phyloP scores from a whole-genome alignment of 257 asterid species.

The Craterostigma plantagineum region DNA sequence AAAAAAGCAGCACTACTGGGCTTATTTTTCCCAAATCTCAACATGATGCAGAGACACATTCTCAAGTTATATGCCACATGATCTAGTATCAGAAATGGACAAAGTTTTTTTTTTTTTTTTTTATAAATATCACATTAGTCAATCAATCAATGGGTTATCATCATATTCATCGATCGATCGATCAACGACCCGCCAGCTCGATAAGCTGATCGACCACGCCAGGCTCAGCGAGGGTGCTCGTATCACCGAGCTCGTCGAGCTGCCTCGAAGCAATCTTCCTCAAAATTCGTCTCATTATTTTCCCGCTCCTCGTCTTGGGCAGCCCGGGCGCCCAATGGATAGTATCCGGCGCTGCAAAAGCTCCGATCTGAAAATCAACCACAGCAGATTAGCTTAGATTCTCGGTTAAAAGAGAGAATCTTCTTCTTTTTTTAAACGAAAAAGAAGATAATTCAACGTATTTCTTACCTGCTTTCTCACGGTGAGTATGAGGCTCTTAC shows the following conservation, averaged over 20 bases:
- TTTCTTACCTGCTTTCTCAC: conserved; percentile 79
- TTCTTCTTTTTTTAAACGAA: too few species aligned
- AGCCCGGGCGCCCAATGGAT: conserved; percentile 99
- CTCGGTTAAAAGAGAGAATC: too few species aligned
- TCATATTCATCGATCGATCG: too few species aligned
- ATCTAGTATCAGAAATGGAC: too few species aligned
- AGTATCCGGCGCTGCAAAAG: conserved; percentile 87
- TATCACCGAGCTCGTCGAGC: conserved; percentile 85
- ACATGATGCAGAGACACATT: too few species aligned
- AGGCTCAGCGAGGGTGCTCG: conserved; percentile 94
- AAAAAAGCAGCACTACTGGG: too few species aligned
- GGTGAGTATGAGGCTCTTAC: conserved; percentile 43
- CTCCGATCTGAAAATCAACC: conserved; percentile 82
- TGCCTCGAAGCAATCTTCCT: conserved; percentile 92
- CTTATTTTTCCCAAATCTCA: too few species aligned
- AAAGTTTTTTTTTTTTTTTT: too few species aligned
- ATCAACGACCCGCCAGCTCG: conserved; percentile 43
- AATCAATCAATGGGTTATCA: too few species aligned
- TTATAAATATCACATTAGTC: too few species aligned
- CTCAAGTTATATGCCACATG: too few species aligned
- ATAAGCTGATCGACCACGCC: conserved; percentile 81
- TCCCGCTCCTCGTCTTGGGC: conserved; percentile 97
- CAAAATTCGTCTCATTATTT: conserved; percentile 87
- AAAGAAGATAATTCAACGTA: conserved; percentile 1
- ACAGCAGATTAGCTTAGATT: too few species aligned